Conservation (phyloP, 495 filamentous ascomycete species). For the Parmelia sp. region DNA sequence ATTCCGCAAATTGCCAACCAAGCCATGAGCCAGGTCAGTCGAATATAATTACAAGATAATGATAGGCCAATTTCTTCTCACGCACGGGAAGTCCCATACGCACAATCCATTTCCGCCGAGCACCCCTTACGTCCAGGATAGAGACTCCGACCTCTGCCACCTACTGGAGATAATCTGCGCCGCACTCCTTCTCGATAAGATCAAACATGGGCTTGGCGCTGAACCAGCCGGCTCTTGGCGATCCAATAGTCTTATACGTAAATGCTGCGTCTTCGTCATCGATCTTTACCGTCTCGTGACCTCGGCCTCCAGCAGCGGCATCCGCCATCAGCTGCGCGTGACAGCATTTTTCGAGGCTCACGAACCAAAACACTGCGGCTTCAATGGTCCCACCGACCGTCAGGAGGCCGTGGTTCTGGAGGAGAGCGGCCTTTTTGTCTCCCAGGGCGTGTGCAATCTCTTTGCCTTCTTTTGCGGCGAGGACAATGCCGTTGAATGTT, state of each 20-base stretch:
- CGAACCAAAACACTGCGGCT: constrained; percentile 66
- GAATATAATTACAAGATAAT: no score
- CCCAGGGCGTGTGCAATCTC: constrained; percentile 61
- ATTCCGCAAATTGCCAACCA: no score
- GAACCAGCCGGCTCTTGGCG: constrained; percentile 59
- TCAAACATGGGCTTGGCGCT: constrained; percentile 70
- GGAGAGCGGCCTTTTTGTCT: constrained; percentile 59
- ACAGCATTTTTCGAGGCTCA: constrained; percentile 68
- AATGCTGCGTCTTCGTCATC: constrained; percentile 59
- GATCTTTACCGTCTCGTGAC: constrained; percentile 59
- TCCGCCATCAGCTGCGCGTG: constrained; percentile 71
- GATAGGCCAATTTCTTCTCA: not conserved
- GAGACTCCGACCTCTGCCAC: not conserved
- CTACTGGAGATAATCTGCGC: constrained; percentile 51
- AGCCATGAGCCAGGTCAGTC: no score
- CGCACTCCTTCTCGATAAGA: constrained; percentile 59
- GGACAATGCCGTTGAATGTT: constrained; percentile 66
- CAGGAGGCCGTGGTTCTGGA: constrained; percentile 64
- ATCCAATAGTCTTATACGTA: constrained; percentile 63
- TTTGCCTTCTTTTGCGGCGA: constrained; percentile 62
- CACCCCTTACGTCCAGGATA: not conserved
- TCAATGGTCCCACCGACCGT: constrained; percentile 53
- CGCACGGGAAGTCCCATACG: not conserved
- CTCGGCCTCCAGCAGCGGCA: constrained; percentile 61
- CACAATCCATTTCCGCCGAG: not conserved